These are phyloP conservation scores for Sporothrix inflata DNA, from an alignment of 2,329 filamentous ascomycete genomes.

Conservation along the genomic window DNA sequence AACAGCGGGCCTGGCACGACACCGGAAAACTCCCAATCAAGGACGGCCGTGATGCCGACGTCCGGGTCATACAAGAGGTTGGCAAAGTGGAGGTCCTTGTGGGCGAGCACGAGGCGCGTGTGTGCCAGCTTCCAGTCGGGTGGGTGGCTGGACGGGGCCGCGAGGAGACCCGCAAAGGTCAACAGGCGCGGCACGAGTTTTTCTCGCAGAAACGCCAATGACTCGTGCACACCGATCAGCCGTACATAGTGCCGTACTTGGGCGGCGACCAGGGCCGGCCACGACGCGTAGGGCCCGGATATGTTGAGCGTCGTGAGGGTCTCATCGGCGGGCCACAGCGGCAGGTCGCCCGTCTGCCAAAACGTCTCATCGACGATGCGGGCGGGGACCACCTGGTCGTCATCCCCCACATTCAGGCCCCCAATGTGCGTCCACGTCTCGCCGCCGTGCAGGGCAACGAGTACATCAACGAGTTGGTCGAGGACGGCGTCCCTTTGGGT, in stretches of 20 bases:
- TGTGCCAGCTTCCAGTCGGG: not conserved
- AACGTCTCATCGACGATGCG: not conserved
- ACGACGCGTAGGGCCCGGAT: not conserved
- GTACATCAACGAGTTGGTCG: not conserved
- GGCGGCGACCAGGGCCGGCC: not conserved
- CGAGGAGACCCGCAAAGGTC: not conserved
- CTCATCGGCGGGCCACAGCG: not conserved
- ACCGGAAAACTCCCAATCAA: not conserved
- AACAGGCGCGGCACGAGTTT: not conserved
- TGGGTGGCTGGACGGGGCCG: not conserved
- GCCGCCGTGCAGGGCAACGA: not conserved
- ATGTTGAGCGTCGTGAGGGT: not conserved
- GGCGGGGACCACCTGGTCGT: not conserved
- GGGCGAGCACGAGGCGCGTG: not conserved
- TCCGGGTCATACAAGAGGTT: not conserved
- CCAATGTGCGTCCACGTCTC: not conserved
- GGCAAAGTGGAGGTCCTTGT: constrained; percentile 1
- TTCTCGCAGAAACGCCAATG: not conserved
- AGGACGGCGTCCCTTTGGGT: not conserved
- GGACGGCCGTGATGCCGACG: not conserved
- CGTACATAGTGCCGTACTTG: not conserved
- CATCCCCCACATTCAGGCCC: not conserved
- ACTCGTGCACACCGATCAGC: not conserved
- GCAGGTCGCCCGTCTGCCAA: not conserved
- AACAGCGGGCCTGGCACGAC: not conserved